Evolutionary conservation across 805 yeast species (phyloP).

Genomic region (Cyberlindnera mrakii): DNA sequence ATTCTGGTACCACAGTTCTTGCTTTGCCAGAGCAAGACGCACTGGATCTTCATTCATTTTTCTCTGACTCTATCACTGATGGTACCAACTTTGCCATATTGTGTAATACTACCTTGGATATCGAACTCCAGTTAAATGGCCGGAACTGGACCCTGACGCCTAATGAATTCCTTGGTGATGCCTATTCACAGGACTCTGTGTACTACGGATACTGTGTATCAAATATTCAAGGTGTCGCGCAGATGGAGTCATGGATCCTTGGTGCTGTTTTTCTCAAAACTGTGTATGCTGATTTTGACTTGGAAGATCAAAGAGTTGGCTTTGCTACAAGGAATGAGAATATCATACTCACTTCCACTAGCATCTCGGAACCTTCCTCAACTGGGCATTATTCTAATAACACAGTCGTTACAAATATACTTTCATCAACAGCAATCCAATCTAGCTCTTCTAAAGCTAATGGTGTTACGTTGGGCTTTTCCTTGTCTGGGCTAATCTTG

Average conservation of each 20-base stretch:
- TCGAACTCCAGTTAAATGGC: slow-evolving; percentile 39
- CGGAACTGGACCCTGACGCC: slow-evolving; percentile 40
- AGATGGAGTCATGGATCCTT: slow-evolving; percentile 48
- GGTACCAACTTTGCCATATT: slow-evolving; percentile 57
- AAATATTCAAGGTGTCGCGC: slow-evolving; percentile 52
- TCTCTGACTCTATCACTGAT: slow-evolving; percentile 45
- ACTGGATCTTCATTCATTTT: slow-evolving; percentile 43
- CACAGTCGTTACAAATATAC: too few species aligned
- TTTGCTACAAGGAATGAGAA: slow-evolving; percentile 40
- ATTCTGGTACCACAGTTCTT: slow-evolving; percentile 62
- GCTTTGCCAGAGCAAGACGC: slow-evolving; percentile 54
- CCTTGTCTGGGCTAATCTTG: too few species aligned
- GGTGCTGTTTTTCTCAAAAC: slow-evolving; percentile 57
- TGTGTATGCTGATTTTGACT: slow-evolving; percentile 53
- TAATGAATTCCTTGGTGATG: slow-evolving; percentile 41
- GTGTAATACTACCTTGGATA: slow-evolving; percentile 41
- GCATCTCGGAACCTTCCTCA: slow-evolving; percentile 4
- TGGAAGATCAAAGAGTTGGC: slow-evolving; percentile 43
- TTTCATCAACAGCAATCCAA: too few species aligned
- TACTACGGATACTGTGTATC: slow-evolving; percentile 54
- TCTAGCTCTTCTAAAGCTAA: too few species aligned
- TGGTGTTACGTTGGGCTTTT: too few species aligned
- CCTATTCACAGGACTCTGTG: slow-evolving; percentile 30
- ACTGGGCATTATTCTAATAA: too few species aligned
- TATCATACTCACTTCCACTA: slow-evolving; percentile 22